A percentile compares a stretch with the other conserved stretches of the same genome.
Evolutionary conservation across 768 basidiomycete genomes (phyloP).

Genomic region (Hericium alpestre): DNA sequence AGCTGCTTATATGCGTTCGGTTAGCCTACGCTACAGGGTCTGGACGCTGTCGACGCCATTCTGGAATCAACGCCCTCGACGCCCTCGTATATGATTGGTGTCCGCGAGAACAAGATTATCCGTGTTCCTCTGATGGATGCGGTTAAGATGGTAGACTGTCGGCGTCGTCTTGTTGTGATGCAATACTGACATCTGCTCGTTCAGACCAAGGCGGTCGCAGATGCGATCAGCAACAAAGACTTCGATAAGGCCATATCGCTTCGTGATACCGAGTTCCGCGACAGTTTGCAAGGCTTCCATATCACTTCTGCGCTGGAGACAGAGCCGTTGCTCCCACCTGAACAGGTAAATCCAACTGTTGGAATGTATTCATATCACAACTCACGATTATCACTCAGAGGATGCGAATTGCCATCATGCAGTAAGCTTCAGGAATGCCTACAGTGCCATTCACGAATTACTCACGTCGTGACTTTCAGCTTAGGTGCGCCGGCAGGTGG

Average conservation of each 20-base stretch:
- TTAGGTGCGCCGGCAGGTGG: slow-evolving; percentile 97
- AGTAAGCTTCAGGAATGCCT: slow-evolving; percentile 39
- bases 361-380: background rate
- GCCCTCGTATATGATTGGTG: slow-evolving; percentile 95
- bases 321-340: slow-evolving; percentile 21
- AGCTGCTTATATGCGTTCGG: background rate
- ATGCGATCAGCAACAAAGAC: slow-evolving; percentile 72
- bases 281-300: slow-evolving; percentile 78
- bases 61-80: slow-evolving; percentile 78
- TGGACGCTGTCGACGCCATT: slow-evolving; percentile 85
- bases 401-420: slow-evolving; percentile 74
- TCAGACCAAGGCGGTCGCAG: slow-evolving; percentile 78
- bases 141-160: slow-evolving; percentile 59
- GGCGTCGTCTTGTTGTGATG: background rate
- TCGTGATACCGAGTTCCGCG: slow-evolving; percentile 85
- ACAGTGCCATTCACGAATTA: slow-evolving; percentile 6
- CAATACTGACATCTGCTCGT: slow-evolving; percentile 2
- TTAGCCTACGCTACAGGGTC: slow-evolving; percentile 92
- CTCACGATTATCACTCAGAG: slow-evolving; percentile 29
- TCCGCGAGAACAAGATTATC: slow-evolving; percentile 90
- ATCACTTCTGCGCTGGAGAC: slow-evolving; percentile 54
- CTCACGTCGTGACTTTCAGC: slow-evolving; percentile 27
- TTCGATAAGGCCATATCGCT: slow-evolving; percentile 81
- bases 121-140: slow-evolving; percentile 89
- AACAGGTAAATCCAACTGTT: slow-evolving; percentile 15